Conservation (phyloP, 768 basidiomycete genomes). For the Chalciporus pseudorubinellus region DNA sequence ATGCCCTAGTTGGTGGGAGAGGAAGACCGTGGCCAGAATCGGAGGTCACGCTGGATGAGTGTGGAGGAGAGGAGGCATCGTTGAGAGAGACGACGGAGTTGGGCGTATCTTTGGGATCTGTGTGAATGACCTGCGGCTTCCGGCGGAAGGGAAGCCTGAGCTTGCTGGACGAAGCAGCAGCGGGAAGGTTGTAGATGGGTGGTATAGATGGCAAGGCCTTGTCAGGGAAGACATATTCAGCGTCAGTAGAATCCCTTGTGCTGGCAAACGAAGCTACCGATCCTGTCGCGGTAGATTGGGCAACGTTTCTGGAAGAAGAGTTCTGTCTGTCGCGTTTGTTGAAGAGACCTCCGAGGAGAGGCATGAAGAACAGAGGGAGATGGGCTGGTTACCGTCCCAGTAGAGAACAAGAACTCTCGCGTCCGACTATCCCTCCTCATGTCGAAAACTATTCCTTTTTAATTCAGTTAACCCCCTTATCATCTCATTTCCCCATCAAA, state of each 20-base stretch:
- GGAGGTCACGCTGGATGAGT: conserved; percentile 39
- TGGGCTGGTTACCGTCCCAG: conserved; percentile 8
- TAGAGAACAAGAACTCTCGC: conserved; percentile 9
- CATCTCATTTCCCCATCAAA: neutral
- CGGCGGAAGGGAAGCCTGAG: conserved; percentile 45
- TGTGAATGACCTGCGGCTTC: conserved; percentile 27
- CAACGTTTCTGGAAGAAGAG: neutral
- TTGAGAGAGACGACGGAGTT: conserved; percentile 16
- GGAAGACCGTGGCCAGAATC: conserved; percentile 44
- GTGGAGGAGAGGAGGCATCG: conserved; percentile 30
- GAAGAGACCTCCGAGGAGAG: conserved; percentile 31
- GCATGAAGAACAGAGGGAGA: conserved; percentile 14
- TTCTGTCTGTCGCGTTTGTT: conserved; percentile 22
- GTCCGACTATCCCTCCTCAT: neutral
- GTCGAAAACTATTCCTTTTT: neutral
- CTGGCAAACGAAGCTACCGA: conserved; percentile 17
- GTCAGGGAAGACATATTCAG: conserved; percentile 31
- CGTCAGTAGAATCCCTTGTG: conserved; percentile 28
- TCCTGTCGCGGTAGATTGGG: conserved; percentile 3
- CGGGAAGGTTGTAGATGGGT: conserved; percentile 23
- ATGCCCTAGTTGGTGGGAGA: conserved; percentile 62
- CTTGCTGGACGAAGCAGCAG: conserved; percentile 40
- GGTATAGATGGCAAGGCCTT: conserved; percentile 8
- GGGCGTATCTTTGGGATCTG: conserved; percentile 5
- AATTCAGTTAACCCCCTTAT: neutral